Conservation (phyloP, 2,329 filamentous ascomycete species). For the Dothistroma septosporum region DNA sequence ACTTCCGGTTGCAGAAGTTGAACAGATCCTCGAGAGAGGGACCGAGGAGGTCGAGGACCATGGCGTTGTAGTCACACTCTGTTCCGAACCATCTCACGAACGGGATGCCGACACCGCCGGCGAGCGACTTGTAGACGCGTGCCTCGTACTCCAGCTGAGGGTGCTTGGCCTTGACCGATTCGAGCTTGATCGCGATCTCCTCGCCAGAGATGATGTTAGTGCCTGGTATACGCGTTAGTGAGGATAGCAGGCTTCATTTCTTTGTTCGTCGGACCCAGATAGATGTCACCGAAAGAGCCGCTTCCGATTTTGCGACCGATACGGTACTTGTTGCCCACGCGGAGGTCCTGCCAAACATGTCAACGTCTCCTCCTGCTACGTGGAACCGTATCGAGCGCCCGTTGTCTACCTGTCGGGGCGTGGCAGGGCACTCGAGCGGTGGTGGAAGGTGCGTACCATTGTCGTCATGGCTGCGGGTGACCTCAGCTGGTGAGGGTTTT, state of each 20-base stretch:
- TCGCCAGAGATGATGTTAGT: conserved; percentile 99
- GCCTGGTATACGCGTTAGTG: conserved; percentile 47
- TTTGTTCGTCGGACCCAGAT: conserved; percentile 60
- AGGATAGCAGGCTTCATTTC: conserved; percentile 4
- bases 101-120: conserved; percentile 94
- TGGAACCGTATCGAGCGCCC: conserved; percentile 8
- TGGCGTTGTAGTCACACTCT: conserved; percentile 99
- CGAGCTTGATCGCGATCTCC: conserved; percentile 99
- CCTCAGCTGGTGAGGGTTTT: conserved; percentile 26
- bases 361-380: conserved; percentile 21
- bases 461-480: conserved; percentile 53
- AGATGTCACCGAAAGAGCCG: conserved; percentile 96
- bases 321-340: conserved; percentile 99
- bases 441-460: conserved; percentile 52
- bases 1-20: conserved; percentile 99
- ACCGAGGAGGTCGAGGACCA: conserved; percentile 95
- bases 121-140: conserved; percentile 82
- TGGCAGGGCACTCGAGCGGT: conserved; percentile 8
- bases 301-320: conserved; percentile 99
- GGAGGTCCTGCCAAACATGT: conserved; percentile 69
- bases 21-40: conserved; percentile 96
- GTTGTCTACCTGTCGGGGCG: conserved; percentile 19
- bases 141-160: conserved; percentile 98
- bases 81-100: conserved; percentile 99
- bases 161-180: conserved; percentile 99